Percentiles rank a stretch among this genome's conserved stretches.
These are phyloP conservation scores for Kwoniella sp. DNA, from an alignment of 768 basidiomycete genomes.

Conservation along the genomic window DNA sequence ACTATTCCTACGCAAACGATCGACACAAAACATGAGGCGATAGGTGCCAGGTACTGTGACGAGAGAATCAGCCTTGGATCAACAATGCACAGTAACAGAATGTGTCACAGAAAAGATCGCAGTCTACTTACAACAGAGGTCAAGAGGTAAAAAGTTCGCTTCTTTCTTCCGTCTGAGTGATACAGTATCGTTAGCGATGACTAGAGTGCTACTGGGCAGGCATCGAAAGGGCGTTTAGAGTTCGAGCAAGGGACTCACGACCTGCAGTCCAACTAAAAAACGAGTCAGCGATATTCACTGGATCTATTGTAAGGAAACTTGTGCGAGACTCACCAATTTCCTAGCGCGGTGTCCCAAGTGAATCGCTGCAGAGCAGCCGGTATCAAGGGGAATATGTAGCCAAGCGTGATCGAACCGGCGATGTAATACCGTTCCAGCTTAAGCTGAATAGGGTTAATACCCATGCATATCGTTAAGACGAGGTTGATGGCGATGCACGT, in stretches of 20 bases:
- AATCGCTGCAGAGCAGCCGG: slow-evolving; percentile 30
- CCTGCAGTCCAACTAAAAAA: slow-evolving; percentile 12
- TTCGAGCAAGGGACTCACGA: too few relatives aligned
- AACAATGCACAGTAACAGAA: too few relatives aligned
- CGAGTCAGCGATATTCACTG: too few relatives aligned
- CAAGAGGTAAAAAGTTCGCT: background rate
- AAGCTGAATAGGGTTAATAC: slow-evolving; percentile 27
- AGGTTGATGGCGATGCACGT: slow-evolving; percentile 42
- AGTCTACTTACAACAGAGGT: background rate
- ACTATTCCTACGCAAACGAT: slow-evolving; percentile 22
- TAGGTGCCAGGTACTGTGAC: slow-evolving; percentile 32
- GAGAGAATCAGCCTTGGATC: background rate
- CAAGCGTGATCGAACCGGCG: slow-evolving; percentile 27
- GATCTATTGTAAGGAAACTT: too few relatives aligned
- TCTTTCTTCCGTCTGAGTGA: background rate
- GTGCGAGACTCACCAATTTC: slow-evolving; percentile 29
- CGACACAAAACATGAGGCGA: slow-evolving; percentile 31
- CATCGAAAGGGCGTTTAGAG: too few relatives aligned
- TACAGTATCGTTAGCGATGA: background rate
- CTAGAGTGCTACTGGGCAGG: too few relatives aligned
- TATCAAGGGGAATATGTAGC: slow-evolving; percentile 24
- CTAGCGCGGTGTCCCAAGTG: slow-evolving; percentile 23
- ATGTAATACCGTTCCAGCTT: slow-evolving; percentile 37
- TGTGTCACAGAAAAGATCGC: too few relatives aligned
- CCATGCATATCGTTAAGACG: slow-evolving; percentile 38